Evolutionary conservation across 768 basidiomycete genomes (phyloP), one percentile per base, ranked within the genome.

Genomic region (Rhizopogon vulgaris): DNA sequence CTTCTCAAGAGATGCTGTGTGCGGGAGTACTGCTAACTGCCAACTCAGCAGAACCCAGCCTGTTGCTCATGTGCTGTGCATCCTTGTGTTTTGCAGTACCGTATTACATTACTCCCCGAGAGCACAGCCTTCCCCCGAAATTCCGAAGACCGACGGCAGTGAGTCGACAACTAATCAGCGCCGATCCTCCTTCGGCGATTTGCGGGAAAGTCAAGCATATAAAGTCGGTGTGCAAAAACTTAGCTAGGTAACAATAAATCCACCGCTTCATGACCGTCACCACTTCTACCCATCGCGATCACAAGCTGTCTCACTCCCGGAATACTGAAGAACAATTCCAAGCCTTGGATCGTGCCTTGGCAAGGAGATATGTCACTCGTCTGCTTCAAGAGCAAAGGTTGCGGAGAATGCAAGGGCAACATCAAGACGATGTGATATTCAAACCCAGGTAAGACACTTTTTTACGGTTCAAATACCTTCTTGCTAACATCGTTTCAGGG

Each of bases 311-410:
- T 27, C 55, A 65, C 25, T 51, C 56, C 2, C 50, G 42, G 4
- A 51, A 22, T 25, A 58, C 58, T 54, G 55, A 68, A 30, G 67
- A 69, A 22, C 60, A 54, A 27, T 63, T 63, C 34, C 66, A 64
- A 11, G 64, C 66, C 37, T 51, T 68, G 52, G 68, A 68, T 49
- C 64, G 66, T 0, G 50, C 64, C 48, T 48, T 68, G 57, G 68
- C 66, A 14, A 57, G 68, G 18, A 60, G 62, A 63, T 68, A 68
- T 36, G 57, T 68, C 37, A 15, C 34, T 17, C 59, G 57, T 17
- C 46, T 68, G 0, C 38, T 69, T 24, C 61, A 53, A 0, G 58
- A 65, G 43, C 62, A 56, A 18, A 56, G 48, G 1, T 40, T 22
- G 25, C 55, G 63, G 4, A 38, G 59, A 8, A 60, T 58, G 12